Evolutionary conservation across 1,139 yeast species (phyloP).

Genomic region (Yamadazyma epiphylla): DNA sequence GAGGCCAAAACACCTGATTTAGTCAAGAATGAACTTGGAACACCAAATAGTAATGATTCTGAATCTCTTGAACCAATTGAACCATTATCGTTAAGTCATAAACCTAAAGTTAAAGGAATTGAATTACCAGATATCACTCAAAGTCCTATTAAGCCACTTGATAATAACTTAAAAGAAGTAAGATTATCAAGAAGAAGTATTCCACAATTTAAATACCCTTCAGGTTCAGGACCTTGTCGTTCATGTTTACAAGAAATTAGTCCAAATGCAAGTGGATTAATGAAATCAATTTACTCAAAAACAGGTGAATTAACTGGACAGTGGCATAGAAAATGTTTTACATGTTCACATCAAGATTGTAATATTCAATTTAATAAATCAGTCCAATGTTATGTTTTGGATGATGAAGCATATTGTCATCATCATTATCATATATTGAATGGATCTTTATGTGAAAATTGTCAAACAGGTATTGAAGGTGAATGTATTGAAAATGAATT

Average conservation of each 20-base stretch:
- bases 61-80: slow-evolving; percentile 20
- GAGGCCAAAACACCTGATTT: neutral
- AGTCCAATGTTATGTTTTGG: slow-evolving; percentile 72
- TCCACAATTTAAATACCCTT: slow-evolving; percentile 29
- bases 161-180: neutral
- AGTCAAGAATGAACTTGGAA: neutral
- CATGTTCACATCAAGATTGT: slow-evolving; percentile 58
- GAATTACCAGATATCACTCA: slow-evolving; percentile 14
- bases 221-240: slow-evolving; percentile 77
- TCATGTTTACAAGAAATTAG: slow-evolving; percentile 48
- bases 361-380: slow-evolving; percentile 50
- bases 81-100: slow-evolving; percentile 24
- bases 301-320: slow-evolving; percentile 85
- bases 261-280: slow-evolving; percentile 45
- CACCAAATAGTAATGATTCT: slow-evolving; percentile 14
- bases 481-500: slow-evolving; percentile 78
- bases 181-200: slow-evolving; percentile 2
- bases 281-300: slow-evolving; percentile 60
- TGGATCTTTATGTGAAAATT: slow-evolving; percentile 67
- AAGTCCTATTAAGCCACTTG: slow-evolving; percentile 8
- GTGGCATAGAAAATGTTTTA: slow-evolving; percentile 89
- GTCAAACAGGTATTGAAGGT: slow-evolving; percentile 83
- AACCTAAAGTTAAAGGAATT: slow-evolving; percentile 9
- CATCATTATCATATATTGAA: slow-evolving; percentile 77
- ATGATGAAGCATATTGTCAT: slow-evolving; percentile 80